Base-by-base conservation (phyloP, 495 filamentous ascomycete species). In the Sabuloglossum arenarium region DNA sequence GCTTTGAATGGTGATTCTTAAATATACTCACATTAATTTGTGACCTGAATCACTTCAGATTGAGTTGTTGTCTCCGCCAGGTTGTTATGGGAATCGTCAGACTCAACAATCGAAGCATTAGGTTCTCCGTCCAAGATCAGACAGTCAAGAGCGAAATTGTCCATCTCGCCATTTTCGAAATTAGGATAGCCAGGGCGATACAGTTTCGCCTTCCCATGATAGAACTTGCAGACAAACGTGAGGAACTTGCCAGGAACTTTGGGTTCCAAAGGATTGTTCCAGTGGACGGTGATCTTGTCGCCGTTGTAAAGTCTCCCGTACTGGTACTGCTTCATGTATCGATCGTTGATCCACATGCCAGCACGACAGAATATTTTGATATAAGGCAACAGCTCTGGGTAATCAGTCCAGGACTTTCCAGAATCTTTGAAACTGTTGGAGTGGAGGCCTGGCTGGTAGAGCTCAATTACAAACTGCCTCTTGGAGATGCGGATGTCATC, bases 401-500 rank as follows among this genome's bases (percentile, higher is more conserved):
- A 32, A 14, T 56, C 34, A n/a, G 30, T 46, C 55, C 55, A 56
- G 39, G 21, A 30, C 24, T 30, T 47, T 5, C 55, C 55, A 27
- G 29, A 21, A 6, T 54, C 32, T 21, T 42, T 56, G 27, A 56
- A 3, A 6, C 25, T 27, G 21, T 43, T 19, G 21, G 46, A 23
- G 24, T 21, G 75, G 14, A 51, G 23, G 12, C 24, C 47, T 12
- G 75, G 73, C 25, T 77, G 77, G 75, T 80, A 86, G 60, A 88
- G 79, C 16, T 81, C 71, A 54, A 96, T 73, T 59, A 82, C 80
- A 60, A 93, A 75, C n/a, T 82, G 88, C 55, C 79, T 79, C 61
- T 88, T 88, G 5, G 88, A 85, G 30, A 96, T 79, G 23, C 78
- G 81, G 4, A 69, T 75, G 58, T 94, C 84, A 29, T 76, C 68